These are phyloP conservation scores for Durio zibethinus DNA, from an alignment of 345 rosid genomes.

Conservation along the genomic window DNA sequence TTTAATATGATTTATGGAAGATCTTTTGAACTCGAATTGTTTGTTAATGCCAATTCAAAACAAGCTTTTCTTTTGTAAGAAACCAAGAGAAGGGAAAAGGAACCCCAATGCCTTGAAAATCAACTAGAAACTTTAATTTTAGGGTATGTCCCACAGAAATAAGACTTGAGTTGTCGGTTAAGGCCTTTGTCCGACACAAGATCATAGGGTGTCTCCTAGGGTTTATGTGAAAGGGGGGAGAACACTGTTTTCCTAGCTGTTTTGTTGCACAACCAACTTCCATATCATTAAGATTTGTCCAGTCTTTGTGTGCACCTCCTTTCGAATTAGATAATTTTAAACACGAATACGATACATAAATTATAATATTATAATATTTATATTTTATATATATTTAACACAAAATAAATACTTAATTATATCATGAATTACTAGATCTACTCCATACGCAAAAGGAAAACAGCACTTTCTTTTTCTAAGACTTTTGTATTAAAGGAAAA, in stretches of 20 bases:
- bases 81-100: background rate
- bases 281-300: background rate
- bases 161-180: background rate
- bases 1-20: too few species aligned
- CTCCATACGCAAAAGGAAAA: background rate
- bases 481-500: background rate
- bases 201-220: constrained; percentile 15
- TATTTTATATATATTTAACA: too few species aligned
- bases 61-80: background rate
- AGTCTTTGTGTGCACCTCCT: background rate
- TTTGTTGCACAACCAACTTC: background rate
- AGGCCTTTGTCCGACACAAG: constrained; percentile 18
- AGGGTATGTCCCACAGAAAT: background rate
- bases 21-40: background rate
- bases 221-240: constrained; percentile 5
- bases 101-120: background rate
- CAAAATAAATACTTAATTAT: too few species aligned
- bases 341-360: too few species aligned
- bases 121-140: background rate
- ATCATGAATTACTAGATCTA: too few species aligned
- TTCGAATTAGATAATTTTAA: too few species aligned
- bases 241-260: constrained; percentile 9
- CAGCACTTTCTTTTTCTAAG: background rate
- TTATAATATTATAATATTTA: too few species aligned
- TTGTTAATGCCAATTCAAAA: background rate